Base-by-base conservation (phyloP, 805 yeast species). In the Yarrowia deformans region DNA sequence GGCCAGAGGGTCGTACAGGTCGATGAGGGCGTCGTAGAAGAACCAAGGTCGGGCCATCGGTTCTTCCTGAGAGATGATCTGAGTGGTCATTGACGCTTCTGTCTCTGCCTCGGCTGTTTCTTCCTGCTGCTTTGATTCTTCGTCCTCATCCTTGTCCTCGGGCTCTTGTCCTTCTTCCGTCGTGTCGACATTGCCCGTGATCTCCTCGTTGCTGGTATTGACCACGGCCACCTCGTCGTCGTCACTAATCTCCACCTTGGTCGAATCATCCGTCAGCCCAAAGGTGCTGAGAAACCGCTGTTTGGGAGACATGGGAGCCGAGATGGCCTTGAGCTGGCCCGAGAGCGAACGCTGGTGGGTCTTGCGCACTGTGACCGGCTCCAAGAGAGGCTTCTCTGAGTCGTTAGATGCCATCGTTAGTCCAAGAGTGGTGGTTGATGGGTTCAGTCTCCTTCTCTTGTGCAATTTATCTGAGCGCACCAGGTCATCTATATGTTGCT, bases 1-100 rank as follows among this genome's bases (percentile, higher is more conserved):
- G 2, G 76, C 75, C 12, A 69, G 56, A 2, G 75, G 75, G 58
- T 74, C 76, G 46, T 74, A 75, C 34, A 74, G 52, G 13, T 71
- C 71, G 18, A 72, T 54, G 8, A 70, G 71, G 4, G 73, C 72
- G 64, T 74, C 75, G 64, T 74, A 75, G 68, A 74, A 74, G 55
- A 69, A 74, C 76, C 76, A 74, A 0, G 72, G 70, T 13, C 42
- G 50, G 2, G n/a, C 34, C 0, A 3, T 0, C 5, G 66, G 66
- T 13, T 60, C 42, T 7, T 60, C 66, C 23, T 60, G 39, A 2
- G 52, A 45, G 32, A 60, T 60, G 34, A 60, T 60, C 18, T 32
- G 32, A 10, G 66, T 43, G 9, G 66, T 60, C 66, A 60, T 43
- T 3, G 52, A 43, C 4, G 29, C 39, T n/a, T 56, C 63, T 0